A percentile compares a stretch with the other conserved stretches of the same genome.
phyloP scores from a whole-genome alignment of 2,329 filamentous ascomycete species.

The Hymenoscyphus scutula region DNA sequence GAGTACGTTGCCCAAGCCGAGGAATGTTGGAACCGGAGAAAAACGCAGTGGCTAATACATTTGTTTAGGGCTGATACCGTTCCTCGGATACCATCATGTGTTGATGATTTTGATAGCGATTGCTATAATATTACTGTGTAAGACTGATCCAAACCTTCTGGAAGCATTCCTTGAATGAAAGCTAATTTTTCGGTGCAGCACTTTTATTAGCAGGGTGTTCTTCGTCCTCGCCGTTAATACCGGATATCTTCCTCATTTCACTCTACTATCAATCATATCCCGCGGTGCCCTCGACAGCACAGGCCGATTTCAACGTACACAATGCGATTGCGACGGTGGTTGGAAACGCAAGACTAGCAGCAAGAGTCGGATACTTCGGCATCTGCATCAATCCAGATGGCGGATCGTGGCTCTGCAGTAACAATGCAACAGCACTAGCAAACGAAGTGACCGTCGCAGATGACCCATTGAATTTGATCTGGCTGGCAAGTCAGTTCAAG shows the following conservation, averaged over 20 bases:
- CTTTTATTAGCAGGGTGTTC: conserved; percentile 92
- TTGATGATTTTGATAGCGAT: conserved; percentile 96
- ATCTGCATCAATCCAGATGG: conserved; percentile 93
- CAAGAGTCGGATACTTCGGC: conserved; percentile 95
- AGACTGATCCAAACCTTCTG: conserved; percentile 41
- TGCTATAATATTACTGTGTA: conserved; percentile 92
- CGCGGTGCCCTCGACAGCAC: conserved; percentile 76
- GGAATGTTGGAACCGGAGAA: conserved; percentile 10
- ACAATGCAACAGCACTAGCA: conserved; percentile 91
- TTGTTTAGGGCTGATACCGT: conserved; percentile 57
- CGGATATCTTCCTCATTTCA: conserved; percentile 95
- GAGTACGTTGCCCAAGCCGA: conserved; percentile 30
- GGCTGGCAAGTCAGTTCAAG: conserved; percentile 96
- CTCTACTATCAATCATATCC: conserved; percentile 87
- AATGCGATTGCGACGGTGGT: conserved; percentile 88
- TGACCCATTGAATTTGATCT: conserved; percentile 94
- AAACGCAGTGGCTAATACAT: conserved; percentile 13
- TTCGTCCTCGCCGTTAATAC: conserved; percentile 91
- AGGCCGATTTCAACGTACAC: conserved; percentile 86
- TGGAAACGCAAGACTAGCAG: conserved; percentile 77
- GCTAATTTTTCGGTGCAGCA: conserved; percentile 51
- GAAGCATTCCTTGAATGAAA: conserved; percentile 1
- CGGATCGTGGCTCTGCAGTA: conserved; percentile 90
- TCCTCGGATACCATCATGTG: conserved; percentile 76
- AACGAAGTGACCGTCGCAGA: conserved; percentile 87